phyloP scores from a whole-genome alignment of 148 eudicot genomes.

The Rhododendron kiyosumense region DNA sequence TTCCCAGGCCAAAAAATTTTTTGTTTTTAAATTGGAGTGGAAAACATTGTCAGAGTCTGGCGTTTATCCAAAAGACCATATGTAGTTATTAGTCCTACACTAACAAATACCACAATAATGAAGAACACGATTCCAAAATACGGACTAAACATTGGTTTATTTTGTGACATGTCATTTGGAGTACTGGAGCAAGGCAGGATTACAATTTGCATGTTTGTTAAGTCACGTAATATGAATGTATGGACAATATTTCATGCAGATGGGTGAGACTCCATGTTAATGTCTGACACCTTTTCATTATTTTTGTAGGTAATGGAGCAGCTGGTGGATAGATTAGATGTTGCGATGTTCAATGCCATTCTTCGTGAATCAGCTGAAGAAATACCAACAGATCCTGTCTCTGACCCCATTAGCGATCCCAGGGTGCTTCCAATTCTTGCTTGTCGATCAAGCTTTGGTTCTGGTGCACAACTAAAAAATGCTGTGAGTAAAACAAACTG shows the following conservation, averaged over 20 bases:
- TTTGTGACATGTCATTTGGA: neutral
- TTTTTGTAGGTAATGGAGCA: conserved; percentile 81
- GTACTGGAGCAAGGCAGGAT: neutral
- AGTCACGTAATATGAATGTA: neutral
- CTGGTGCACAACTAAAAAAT: conserved; percentile 93
- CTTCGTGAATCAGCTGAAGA: conserved; percentile 82
- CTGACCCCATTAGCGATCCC: conserved; percentile 79
- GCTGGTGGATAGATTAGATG: conserved; percentile 75
- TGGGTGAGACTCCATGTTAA: neutral
- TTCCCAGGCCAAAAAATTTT: neutral
- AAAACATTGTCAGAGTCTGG: neutral
- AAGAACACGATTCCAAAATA: neutral
- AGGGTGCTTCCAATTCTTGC: conserved; percentile 84
- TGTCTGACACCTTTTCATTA: neutral
- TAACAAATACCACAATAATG: neutral
- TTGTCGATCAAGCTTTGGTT: conserved; percentile 88
- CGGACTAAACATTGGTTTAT: neutral
- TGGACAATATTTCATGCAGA: neutral
- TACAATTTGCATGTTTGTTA: neutral
- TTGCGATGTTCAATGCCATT: conserved; percentile 94
- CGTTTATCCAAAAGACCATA: neutral
- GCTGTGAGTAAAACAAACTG: conserved; percentile 56
- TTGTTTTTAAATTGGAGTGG: neutral
- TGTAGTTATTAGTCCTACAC: neutral
- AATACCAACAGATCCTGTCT: conserved; percentile 87